Evolutionary conservation across 768 basidiomycete species (phyloP), one percentile per base, ranked within the genome.

Genomic region (Leccinum fibrillosum): DNA sequence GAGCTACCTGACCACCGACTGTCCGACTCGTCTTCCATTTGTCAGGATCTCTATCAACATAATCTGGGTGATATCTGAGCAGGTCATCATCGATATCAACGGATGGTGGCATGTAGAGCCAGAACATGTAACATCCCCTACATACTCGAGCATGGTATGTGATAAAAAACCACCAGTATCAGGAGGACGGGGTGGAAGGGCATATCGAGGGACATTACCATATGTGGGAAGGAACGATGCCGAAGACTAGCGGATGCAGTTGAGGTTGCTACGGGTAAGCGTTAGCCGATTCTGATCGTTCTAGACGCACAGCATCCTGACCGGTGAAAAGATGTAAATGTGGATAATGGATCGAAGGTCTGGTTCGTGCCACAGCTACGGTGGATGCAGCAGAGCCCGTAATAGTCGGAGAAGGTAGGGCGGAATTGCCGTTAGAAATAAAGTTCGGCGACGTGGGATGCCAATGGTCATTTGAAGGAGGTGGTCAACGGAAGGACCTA

Each of bases 11-110:
- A 59, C 67, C 58, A 59, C 67, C 58, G 68, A 48, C 52, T 58
- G 3, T 70, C 67, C 11, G 53, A 54, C 34, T 69, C 66, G 17
- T 70, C 69, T 45, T 69, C 68, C 8, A 28, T 61, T 25, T 25
- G 25, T 25, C 25, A 6, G n/a, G 21, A 32, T 64, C 57, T 19
- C 49, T 30, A 35, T 64, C 56, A 7, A 21, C 28, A 10, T 49
- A 47, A 3, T 39, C 15, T 2, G 54, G 35, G 13, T 54, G 58
- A 58, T 71, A 59, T 53, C 71, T 58, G 50, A 48, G 42, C 1
- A 61, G 19, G 47, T 58, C 17, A 21, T 72, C 66, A 49, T 64
- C 66, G 42, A 61, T 49, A 21, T 56, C 56, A 7, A 48, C 25
- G 30, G 69, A 47, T 37, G 57, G 35, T 8, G 66, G 52, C 4